Evolutionary conservation across 495 filamentous ascomycete species (phyloP), one percentile per base, ranked within the genome.

Genomic region (Pyrenula massariospora): DNA sequence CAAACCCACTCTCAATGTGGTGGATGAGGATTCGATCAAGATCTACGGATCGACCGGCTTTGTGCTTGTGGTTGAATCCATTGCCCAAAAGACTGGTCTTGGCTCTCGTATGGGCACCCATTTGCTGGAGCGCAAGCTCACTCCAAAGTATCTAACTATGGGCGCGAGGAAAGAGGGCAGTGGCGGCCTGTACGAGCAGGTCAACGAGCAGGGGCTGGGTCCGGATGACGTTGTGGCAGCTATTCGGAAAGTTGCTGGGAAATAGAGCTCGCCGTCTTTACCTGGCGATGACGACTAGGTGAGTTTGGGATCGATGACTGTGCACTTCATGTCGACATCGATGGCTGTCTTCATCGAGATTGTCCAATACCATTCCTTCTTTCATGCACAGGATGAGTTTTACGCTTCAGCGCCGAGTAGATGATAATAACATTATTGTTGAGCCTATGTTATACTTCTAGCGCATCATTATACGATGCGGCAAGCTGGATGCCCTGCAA

Each of bases 61-160:
- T 51, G 67, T 72, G 8, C 54, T 72, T 19, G 65, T 67, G 3
- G 66, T 72, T 8, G 70, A 72, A 57, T 70, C 68, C 2, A 68
- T 72, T 52, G 65, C 70, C 2, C 67, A 72, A 61, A 72, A 72
- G 67, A 72, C 70, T 2, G 65, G 67, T 56, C 65, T 72, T 12
- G 70, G 70, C n/a, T 72, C 68, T 58, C 67, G 70, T 42, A 58
- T 72, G 0, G 70, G 70, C 12, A 65, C 63, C 1, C 62, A 69
- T 2, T 60, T 72, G 2, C 60, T 72, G 3, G 64, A 69, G 55
- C 65, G 68, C 56, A 65, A 65, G 12, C 61, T 71, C 22, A 70
- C 63, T 1, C 70, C 70, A 25, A 68, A 66, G 61, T 72, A 62
- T 59, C 63, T 65, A 59, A 53, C 66, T 1, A 65, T 72, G 23